Evolutionary conservation across 371 early-diverging fungal species (phyloP).

Genomic region (Dichotomocladium elegans): DNA sequence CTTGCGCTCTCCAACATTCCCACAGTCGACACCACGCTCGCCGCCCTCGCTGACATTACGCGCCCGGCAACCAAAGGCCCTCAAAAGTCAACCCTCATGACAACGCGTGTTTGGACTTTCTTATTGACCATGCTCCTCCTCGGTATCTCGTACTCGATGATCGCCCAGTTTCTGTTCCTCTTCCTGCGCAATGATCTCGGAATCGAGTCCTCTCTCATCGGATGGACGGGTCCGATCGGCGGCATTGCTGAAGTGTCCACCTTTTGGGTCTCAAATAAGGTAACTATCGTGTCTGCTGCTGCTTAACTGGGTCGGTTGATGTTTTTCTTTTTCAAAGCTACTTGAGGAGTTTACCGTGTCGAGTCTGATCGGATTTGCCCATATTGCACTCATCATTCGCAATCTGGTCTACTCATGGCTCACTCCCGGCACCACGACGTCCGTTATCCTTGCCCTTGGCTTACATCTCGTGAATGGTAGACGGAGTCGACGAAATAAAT

Average conservation of each 20-base stretch:
- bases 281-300: neutral
- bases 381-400: slow-evolving; percentile 23
- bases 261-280: slow-evolving; percentile 37
- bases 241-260: slow-evolving; percentile 40
- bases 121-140: slow-evolving; percentile 27
- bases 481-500: neutral
- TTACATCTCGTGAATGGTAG: slow-evolving; percentile 32
- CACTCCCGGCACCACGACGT: slow-evolving; percentile 12
- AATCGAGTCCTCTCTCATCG: slow-evolving; percentile 27
- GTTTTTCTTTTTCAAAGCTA: slow-evolving; percentile 23
- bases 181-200: slow-evolving; percentile 29
- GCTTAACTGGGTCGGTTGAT: neutral
- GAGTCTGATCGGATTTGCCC: slow-evolving; percentile 21
- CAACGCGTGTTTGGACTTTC: slow-evolving; percentile 28
- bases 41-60: slow-evolving; percentile 25
- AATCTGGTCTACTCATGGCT: slow-evolving; percentile 25
- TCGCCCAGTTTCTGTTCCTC: slow-evolving; percentile 38
- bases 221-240: slow-evolving; percentile 44
- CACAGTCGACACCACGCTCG: slow-evolving; percentile 37
- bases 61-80: slow-evolving; percentile 18
- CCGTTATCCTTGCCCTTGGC: slow-evolving; percentile 18
- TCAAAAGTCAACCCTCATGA: slow-evolving; percentile 14
- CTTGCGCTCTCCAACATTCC: slow-evolving; percentile 43
- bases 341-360: slow-evolving; percentile 22
- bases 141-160: slow-evolving; percentile 41